A percentile compares a stretch with the other conserved stretches of the same genome.
Conservation (phyloP, 768 basidiomycete species). For the Kwoniella bestiolae region DNA sequence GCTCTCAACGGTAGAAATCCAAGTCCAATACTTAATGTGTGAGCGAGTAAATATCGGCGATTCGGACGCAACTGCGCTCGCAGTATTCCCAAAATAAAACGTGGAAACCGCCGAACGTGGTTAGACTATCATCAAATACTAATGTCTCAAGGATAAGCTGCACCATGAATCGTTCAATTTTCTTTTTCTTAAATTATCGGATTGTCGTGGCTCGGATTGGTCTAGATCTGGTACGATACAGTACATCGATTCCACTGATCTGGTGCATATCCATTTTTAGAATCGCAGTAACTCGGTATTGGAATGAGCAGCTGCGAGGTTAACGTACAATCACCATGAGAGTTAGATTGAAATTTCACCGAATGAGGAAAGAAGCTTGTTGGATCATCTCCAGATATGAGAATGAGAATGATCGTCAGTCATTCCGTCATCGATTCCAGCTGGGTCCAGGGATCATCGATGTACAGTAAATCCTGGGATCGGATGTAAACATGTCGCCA, state of each 20-base stretch:
- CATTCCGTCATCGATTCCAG: too few relatives aligned
- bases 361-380: not conserved
- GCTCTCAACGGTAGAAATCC: too few relatives aligned
- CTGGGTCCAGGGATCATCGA: too few relatives aligned
- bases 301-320: not conserved
- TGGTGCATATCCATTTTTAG: not conserved
- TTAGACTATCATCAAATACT: not conserved
- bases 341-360: not conserved
- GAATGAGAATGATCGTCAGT: not conserved
- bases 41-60: too few relatives aligned
- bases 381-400: not conserved
- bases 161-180: too few relatives aligned
- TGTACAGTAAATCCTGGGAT: too few relatives aligned
- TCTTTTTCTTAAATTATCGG: not conserved
- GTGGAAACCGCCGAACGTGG: conserved; percentile 2
- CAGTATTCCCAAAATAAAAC: too few relatives aligned
- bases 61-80: not conserved
- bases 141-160: conserved; percentile 11
- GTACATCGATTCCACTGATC: not conserved
- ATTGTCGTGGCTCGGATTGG: not conserved
- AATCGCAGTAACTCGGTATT: not conserved
- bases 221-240: not conserved
- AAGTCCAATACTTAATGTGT: too few relatives aligned
- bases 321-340: not conserved
- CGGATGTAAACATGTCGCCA: too few relatives aligned